Percentiles rank a stretch among this genome's conserved stretches.
These are phyloP conservation scores for Pelagomonas calceolata DNA, from an alignment of 108 stramenopile genomes.

Conservation along the genomic window DNA sequence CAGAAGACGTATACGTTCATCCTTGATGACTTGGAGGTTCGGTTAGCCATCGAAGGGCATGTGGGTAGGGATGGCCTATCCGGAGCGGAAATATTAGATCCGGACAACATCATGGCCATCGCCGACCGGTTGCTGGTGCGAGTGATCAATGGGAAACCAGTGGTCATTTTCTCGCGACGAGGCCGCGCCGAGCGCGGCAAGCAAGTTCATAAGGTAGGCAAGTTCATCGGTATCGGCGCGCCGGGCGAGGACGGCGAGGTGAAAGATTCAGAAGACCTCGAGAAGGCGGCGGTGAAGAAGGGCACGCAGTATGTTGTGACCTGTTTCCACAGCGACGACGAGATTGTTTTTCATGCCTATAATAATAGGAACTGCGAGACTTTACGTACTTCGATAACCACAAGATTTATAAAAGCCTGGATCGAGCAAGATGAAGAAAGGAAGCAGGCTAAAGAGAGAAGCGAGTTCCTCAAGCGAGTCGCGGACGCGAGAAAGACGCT, in stretches of 20 bases:
- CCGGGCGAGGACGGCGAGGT: conserved; percentile 11
- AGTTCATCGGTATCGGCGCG: conserved; percentile 7
- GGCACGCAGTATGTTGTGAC: conserved; percentile 33
- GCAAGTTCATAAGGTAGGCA: conserved; percentile 11
- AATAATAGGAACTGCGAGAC: conserved; percentile 15
- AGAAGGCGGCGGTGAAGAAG: no score
- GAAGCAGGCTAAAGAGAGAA: background rate
- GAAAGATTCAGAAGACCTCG: no score
- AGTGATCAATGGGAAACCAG: conserved; percentile 21
- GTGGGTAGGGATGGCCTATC: conserved; percentile 24
- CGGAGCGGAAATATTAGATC: conserved; percentile 34
- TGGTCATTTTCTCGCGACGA: conserved; percentile 33
- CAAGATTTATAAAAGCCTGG: conserved; percentile 5
- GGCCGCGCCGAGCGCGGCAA: conserved; percentile 32
- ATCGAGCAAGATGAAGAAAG: background rate
- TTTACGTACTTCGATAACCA: background rate
- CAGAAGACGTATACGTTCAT: conserved; percentile 29
- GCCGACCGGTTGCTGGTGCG: conserved; percentile 13
- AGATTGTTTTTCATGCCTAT: conserved; percentile 31
- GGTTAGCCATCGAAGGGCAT: conserved; percentile 31
- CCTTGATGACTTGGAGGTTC: conserved; percentile 23
- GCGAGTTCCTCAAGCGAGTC: background rate
- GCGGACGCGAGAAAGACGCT: background rate
- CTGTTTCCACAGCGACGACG: conserved; percentile 31
- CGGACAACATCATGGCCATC: background rate